These are phyloP conservation scores for Grigorovia humatica DNA, from an alignment of 805 yeast species.

Conservation along the genomic window DNA sequence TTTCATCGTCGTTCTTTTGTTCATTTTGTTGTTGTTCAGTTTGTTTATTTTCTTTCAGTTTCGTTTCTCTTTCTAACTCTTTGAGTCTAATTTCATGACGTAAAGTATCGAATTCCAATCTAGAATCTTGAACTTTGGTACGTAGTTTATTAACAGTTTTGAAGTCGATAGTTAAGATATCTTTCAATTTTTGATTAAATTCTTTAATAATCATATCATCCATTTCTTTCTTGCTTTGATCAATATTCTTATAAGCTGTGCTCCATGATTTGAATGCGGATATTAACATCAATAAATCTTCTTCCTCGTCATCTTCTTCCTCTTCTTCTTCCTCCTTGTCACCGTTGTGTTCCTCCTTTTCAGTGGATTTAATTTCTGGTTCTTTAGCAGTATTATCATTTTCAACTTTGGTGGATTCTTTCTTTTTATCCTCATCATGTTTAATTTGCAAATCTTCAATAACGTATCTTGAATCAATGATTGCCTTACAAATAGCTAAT, in stretches of 20 bases:
- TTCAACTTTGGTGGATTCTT: slow-evolving; percentile 14
- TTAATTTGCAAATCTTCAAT: slow-evolving; percentile 18
- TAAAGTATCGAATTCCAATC: slow-evolving; percentile 59
- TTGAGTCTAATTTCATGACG: slow-evolving; percentile 44
- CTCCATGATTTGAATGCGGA: slow-evolving; percentile 38
- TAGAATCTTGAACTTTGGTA: slow-evolving; percentile 56
- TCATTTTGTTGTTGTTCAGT: neutral
- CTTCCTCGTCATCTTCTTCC: slow-evolving; percentile 34
- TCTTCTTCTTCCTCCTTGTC: slow-evolving; percentile 27
- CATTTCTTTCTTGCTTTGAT: slow-evolving; percentile 58
- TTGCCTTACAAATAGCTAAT: slow-evolving; percentile 55
- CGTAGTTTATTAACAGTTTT: slow-evolving; percentile 51
- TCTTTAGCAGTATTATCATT: slow-evolving; percentile 14
- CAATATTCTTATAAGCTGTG: slow-evolving; percentile 48
- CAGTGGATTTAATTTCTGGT: slow-evolving; percentile 17
- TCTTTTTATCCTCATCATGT: slow-evolving; percentile 17
- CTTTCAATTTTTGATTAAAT: slow-evolving; percentile 47
- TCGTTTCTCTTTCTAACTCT: slow-evolving; percentile 18
- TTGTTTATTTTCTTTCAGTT: neutral
- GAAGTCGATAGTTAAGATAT: slow-evolving; percentile 46
- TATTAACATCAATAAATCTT: slow-evolving; percentile 42
- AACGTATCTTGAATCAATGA: slow-evolving; percentile 40
- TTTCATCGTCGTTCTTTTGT: slow-evolving; percentile 4
- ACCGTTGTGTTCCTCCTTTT: slow-evolving; percentile 16
- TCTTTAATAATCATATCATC: slow-evolving; percentile 51